phyloP scores from a whole-genome alignment of 306 rosid genomes.

The Cucurbita moschata region DNA sequence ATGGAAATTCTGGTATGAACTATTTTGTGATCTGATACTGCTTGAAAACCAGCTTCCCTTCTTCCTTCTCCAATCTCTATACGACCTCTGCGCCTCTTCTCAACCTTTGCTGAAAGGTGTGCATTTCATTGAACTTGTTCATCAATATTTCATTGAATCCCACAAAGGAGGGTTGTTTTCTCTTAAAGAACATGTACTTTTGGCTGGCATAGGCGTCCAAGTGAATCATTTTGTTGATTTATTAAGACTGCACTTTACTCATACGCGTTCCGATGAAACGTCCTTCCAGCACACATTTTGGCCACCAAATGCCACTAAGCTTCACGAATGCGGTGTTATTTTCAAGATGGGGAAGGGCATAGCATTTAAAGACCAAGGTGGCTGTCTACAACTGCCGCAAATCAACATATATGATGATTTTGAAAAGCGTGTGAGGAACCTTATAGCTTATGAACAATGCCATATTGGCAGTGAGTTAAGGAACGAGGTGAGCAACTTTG shows the following conservation, averaged over 20 bases:
- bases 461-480: background rate
- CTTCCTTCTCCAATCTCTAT: background rate
- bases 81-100: background rate
- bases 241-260: background rate
- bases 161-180: too few species aligned
- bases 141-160: background rate
- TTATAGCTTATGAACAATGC: background rate
- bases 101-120: background rate
- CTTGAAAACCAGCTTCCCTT: background rate
- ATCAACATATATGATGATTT: background rate
- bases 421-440: background rate
- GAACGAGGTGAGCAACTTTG: background rate
- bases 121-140: background rate
- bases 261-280: slow-evolving; percentile 1
- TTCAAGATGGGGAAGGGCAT: background rate
- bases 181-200: background rate
- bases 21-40: background rate
- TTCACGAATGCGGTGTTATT: background rate
- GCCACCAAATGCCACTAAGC: background rate
- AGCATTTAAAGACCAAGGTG: background rate
- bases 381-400: background rate
- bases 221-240: background rate
- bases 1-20: background rate
- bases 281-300: slow-evolving; percentile 12
- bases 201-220: background rate